Conservation (phyloP, 192 early-diverging fungal genomes). For the Coemansia sp. region DNA sequence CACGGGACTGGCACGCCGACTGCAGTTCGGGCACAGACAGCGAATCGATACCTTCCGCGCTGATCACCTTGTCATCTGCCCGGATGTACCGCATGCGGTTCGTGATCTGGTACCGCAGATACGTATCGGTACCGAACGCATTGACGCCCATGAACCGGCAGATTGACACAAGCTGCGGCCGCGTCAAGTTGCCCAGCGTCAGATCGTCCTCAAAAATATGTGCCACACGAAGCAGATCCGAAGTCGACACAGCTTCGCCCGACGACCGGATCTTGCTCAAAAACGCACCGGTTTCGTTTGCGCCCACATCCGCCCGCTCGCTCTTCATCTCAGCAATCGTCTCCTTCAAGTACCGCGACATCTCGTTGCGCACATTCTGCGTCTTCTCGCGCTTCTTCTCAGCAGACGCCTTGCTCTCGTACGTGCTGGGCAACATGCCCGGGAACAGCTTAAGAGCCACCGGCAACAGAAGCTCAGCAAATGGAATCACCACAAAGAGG, state of each 20-base stretch:
- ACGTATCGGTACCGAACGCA: conserved; percentile 97
- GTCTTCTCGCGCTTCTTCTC: conserved; percentile 95
- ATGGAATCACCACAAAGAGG: conserved; percentile 90
- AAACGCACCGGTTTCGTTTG: conserved; percentile 35
- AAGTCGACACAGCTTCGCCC: conserved; percentile 78
- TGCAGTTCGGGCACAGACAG: conserved; percentile 88
- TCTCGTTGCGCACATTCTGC: conserved; percentile 87
- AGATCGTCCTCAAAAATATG: conserved; percentile 91
- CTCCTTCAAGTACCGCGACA: conserved; percentile 95
- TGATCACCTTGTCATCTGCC: conserved; percentile 87
- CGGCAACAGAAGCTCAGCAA: conserved; percentile 92
- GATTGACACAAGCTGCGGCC: conserved; percentile 94
- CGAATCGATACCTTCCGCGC: conserved; percentile 82
- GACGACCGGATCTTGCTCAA: conserved; percentile 69
- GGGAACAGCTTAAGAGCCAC: conserved; percentile 92
- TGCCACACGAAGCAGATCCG: conserved; percentile 80
- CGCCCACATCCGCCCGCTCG: conserved; percentile 18
- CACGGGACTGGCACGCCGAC: conserved; percentile 82
- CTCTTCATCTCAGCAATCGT: conserved; percentile 84
- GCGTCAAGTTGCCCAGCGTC: conserved; percentile 88
- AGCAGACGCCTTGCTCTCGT: conserved; percentile 78
- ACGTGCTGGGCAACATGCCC: conserved; percentile 94
- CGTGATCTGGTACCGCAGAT: conserved; percentile 89
- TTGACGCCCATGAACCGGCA: conserved; percentile 94
- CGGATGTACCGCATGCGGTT: conserved; percentile 83